Percentiles rank a stretch among this genome's conserved stretches.
Conservation (phyloP, 805 yeast genomes). For the Candida glaebosa region DNA sequence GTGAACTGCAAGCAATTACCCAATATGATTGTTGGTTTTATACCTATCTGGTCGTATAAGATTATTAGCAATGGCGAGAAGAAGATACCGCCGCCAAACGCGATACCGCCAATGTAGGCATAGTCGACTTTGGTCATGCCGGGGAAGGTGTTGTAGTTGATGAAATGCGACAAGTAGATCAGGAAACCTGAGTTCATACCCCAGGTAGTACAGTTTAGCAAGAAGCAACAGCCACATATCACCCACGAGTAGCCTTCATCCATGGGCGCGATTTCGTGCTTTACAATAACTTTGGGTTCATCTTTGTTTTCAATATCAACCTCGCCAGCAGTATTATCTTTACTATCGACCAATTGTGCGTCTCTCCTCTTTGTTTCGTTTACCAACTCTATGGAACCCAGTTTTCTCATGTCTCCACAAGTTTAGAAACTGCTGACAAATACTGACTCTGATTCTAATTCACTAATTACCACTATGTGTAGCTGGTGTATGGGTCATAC, state of each 20-base stretch:
- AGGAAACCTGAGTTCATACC: conserved; percentile 71
- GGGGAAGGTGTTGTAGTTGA: conserved; percentile 46
- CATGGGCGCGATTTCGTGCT: conserved; percentile 8
- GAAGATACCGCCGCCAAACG: conserved; percentile 53
- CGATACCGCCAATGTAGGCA: conserved; percentile 66
- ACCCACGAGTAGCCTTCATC: conserved; percentile 76
- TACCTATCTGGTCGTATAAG: conserved; percentile 42
- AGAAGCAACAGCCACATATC: conserved; percentile 45
- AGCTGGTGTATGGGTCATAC: too few species aligned
- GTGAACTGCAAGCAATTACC: conserved; percentile 53
- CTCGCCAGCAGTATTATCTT: too few species aligned
- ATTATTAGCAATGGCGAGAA: conserved; percentile 51
- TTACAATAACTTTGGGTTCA: conserved; percentile 5
- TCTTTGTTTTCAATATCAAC: conserved; percentile 3
- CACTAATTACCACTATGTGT: too few species aligned
- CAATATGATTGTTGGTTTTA: conserved; percentile 35
- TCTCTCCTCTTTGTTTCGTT: too few species aligned
- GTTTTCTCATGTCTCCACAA: too few species aligned
- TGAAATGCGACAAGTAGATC: conserved; percentile 55
- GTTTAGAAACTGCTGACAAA: too few species aligned
- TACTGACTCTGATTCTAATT: too few species aligned
- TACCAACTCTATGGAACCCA: too few species aligned
- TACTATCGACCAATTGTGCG: too few species aligned
- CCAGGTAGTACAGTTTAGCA: conserved; percentile 63
- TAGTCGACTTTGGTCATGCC: conserved; percentile 59